Evolutionary conservation across 148 eudicot species (phyloP).

Genomic region (Chenopodium album): DNA sequence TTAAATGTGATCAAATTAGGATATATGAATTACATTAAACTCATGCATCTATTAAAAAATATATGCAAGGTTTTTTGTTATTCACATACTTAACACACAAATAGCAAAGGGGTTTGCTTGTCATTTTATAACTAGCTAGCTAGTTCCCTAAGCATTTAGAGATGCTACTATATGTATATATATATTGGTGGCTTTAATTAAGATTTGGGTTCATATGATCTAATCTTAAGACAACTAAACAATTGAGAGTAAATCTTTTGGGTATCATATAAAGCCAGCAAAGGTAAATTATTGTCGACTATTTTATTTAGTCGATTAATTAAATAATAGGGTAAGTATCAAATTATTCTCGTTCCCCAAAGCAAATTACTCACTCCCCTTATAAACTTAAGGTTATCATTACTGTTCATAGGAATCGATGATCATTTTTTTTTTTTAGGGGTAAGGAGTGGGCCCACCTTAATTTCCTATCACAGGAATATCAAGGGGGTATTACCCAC

Average conservation of each 20-base stretch:
- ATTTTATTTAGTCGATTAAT: constrained; percentile 9
- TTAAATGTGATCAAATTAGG: too few species aligned
- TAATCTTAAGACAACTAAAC: constrained; percentile 36
- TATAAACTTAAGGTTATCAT: constrained; percentile 14
- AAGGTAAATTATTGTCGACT: neutral
- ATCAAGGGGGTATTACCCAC: too few species aligned
- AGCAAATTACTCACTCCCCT: neutral
- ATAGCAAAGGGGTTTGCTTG: constrained; percentile 24
- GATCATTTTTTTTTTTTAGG: too few species aligned
- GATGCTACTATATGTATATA: neutral
- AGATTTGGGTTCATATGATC: constrained; percentile 37
- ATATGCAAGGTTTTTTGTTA: too few species aligned
- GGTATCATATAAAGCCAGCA: constrained; percentile 25
- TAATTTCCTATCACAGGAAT: too few species aligned
- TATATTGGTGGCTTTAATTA: constrained; percentile 22
- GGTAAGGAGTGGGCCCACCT: too few species aligned
- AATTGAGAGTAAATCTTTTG: constrained; percentile 31
- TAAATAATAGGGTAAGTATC: neutral
- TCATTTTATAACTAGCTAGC: constrained; percentile 4
- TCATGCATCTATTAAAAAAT: too few species aligned
- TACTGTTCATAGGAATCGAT: neutral
- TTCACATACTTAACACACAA: too few species aligned
- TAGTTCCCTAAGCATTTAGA: neutral
- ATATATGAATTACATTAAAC: too few species aligned
- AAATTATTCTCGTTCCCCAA: constrained; percentile 1